Conservation (phyloP, 2,329 filamentous ascomycete genomes). For the Achaetomium macrosporum region DNA sequence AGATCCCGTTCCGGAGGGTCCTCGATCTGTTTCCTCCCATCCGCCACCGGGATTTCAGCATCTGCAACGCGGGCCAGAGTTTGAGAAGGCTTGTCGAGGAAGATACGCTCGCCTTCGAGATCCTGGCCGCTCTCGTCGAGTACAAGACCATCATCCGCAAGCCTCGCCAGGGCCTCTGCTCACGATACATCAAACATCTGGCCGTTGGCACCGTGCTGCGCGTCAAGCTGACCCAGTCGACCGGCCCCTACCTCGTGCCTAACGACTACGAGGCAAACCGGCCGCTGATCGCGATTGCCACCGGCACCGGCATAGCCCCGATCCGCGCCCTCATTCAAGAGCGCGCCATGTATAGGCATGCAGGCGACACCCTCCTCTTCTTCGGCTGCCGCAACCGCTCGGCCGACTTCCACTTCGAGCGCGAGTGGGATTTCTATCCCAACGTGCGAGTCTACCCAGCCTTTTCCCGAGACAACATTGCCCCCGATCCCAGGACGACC, state of each 20-base stretch:
- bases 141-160: conserved; percentile 84
- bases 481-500: not conserved
- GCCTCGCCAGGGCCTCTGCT: conserved; percentile 81
- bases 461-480: conserved; percentile 41
- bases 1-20: conserved; percentile 68
- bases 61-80: conserved; percentile 60
- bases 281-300: conserved; percentile 72
- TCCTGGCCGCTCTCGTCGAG: conserved; percentile 82
- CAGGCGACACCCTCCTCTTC: conserved; percentile 57
- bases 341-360: conserved; percentile 36
- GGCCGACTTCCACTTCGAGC: conserved; percentile 74
- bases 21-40: conserved; percentile 73
- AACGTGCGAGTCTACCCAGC: conserved; percentile 36
- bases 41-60: conserved; percentile 88
- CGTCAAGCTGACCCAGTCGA: conserved; percentile 53
- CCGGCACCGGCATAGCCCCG: conserved; percentile 82
- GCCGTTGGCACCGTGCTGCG: conserved; percentile 50
- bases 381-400: conserved; percentile 74
- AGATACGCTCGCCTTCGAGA: conserved; percentile 46
- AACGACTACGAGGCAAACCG: conserved; percentile 32
- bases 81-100: not conserved
- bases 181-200: conserved; percentile 71
- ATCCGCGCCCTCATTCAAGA: conserved; percentile 77
- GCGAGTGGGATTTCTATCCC: conserved; percentile 58
- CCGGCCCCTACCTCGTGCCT: conserved; percentile 38